phyloP scores from a whole-genome alignment of 352 stramenopile species.

The Halophytophthora polymorphica region DNA sequence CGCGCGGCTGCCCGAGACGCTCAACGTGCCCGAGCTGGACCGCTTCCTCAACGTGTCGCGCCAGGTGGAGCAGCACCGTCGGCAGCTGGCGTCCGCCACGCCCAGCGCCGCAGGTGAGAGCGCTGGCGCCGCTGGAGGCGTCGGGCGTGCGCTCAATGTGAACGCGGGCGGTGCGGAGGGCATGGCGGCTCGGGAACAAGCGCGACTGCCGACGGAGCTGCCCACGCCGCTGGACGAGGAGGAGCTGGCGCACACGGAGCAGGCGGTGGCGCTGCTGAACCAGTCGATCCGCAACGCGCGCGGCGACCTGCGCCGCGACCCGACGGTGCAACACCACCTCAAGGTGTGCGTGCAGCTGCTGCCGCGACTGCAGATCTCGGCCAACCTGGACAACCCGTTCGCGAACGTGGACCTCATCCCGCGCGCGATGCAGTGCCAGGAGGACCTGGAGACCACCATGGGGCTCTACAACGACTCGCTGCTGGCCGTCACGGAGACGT shows the following conservation, averaged over 20 bases:
- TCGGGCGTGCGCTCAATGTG: slow-evolving; percentile 48
- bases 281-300: slow-evolving; percentile 76
- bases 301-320: slow-evolving; percentile 76
- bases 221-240: slow-evolving; percentile 84
- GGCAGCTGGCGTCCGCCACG: slow-evolving; percentile 46
- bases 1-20: slow-evolving; percentile 68
- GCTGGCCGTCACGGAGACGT: slow-evolving; percentile 83
- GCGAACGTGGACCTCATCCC: slow-evolving; percentile 86
- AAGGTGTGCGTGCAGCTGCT: slow-evolving; percentile 86
- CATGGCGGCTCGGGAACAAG: slow-evolving; percentile 74
- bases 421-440: slow-evolving; percentile 86
- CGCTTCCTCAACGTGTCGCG: slow-evolving; percentile 85
- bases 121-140: slow-evolving; percentile 19
- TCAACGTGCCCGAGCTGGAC: slow-evolving; percentile 84
- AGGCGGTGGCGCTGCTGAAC: slow-evolving; percentile 74
- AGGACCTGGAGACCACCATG: slow-evolving; percentile 86
- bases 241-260: slow-evolving; percentile 82
- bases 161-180: slow-evolving; percentile 72
- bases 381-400: slow-evolving; percentile 89
- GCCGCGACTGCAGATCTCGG: slow-evolving; percentile 82
- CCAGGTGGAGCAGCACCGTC: slow-evolving; percentile 82
- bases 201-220: slow-evolving; percentile 75
- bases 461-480: slow-evolving; percentile 88
- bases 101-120: slow-evolving; percentile 21
- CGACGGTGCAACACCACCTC: slow-evolving; percentile 80